Base-by-base conservation (phyloP, 2,329 filamentous ascomycete species). In the Trichoderma lentiforme region DNA sequence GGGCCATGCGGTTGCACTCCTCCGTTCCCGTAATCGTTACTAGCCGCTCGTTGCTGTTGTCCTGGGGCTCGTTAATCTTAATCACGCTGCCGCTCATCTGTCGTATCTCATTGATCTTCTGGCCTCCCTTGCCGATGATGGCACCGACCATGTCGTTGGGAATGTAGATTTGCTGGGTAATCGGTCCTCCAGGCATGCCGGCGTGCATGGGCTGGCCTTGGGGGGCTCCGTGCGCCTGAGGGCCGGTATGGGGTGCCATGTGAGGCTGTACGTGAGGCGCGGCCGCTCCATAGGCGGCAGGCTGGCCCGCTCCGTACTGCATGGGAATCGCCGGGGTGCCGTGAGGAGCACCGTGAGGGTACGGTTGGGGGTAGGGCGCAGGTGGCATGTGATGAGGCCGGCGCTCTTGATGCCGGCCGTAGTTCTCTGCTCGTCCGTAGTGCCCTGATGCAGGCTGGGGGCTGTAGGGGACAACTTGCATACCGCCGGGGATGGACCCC, bases 81-180 rank as follows among this genome's bases (percentile, higher is more conserved):
- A 99, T 98, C 61, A 99, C 95, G 84, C 95, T 98, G 76, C 95
- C 96, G 81, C 93, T 97, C 77, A 99, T 90, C 82, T 98, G 94
- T 76, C 96, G 91, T 76, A 99, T 99, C 84, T 99, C 96, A 80
- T 99, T 99, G 87, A 99, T 99, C 89, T 99, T 99, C 71, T 94
- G 93, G 75, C 96, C 96, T 74, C 96, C 96, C 85, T 99, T 99
- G 79, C 96, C 96, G 77, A 99, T 99, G 78, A 99, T 99, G 71
- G 96, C 96, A 74, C 96, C 96, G 69, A 99, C 96, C 96, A 99
- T 98, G 79, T 99, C 96, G 80, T 99, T 99, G 72, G 96, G 96
- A 77, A 99, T 99, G 84, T 93, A 99, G 76, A 99, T 99, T 83
- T 99, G 96, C 83, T 99, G 96, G 3, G 96, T 99, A 79, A 98